Evolutionary conservation across 2,329 filamentous ascomycete genomes (phyloP).

Genomic region (Penicillium oxalicum): DNA sequence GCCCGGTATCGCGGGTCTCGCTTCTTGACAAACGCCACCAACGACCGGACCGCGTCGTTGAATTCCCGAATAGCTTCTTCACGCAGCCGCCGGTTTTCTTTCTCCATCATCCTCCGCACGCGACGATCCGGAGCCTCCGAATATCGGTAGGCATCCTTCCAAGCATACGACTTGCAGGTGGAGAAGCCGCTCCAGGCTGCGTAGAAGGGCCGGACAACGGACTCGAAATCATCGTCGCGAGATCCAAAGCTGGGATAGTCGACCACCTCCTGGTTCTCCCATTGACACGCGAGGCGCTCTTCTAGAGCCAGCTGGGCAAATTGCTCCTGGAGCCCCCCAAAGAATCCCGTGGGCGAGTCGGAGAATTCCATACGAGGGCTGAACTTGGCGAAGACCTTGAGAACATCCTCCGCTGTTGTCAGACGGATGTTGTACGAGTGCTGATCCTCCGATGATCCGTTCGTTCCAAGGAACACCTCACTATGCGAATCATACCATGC

Average conservation of each 20-base stretch:
- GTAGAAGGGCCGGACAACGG: conserved; percentile 75
- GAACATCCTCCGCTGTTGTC: conserved; percentile 75
- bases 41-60: conserved; percentile 81
- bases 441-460: conserved; percentile 45
- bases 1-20: conserved; percentile 78
- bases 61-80: conserved; percentile 82
- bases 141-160: conserved; percentile 79
- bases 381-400: conserved; percentile 72
- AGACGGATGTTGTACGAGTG: conserved; percentile 65
- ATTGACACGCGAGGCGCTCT: conserved; percentile 68
- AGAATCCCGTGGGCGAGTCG: conserved; percentile 78
- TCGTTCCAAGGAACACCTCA: conserved; percentile 69
- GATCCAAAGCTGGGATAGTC: conserved; percentile 80
- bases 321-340: conserved; percentile 65
- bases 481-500: conserved; percentile 97
- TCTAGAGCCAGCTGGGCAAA: conserved; percentile 78
- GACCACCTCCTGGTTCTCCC: conserved; percentile 54
- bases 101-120: conserved; percentile 80
- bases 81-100: conserved; percentile 80
- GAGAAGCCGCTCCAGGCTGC: conserved; percentile 71
- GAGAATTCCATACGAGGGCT: conserved; percentile 71
- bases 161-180: conserved; percentile 79
- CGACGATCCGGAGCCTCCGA: conserved; percentile 83
- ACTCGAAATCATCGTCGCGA: conserved; percentile 68
- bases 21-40: conserved; percentile 85